phyloP scores from a whole-genome alignment of 164 flowering plant species.

The Tetracentron sinense region DNA sequence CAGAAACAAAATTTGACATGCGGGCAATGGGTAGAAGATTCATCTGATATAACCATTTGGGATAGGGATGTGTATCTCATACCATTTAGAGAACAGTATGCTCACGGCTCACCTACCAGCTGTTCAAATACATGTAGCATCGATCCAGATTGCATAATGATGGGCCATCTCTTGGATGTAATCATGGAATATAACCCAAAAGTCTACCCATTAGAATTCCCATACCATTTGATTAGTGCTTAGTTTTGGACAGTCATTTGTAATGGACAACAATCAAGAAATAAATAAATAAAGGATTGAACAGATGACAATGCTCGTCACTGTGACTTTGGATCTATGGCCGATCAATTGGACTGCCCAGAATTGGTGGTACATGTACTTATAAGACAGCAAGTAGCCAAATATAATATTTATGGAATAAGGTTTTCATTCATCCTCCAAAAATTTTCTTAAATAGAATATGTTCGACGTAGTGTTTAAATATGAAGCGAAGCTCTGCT shows the following conservation, averaged over 20 bases:
- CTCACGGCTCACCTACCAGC: not conserved
- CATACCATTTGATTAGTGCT: too few relatives aligned
- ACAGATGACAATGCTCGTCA: not conserved
- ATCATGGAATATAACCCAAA: not conserved
- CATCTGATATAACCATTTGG: not conserved
- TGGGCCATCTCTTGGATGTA: constrained; percentile 3
- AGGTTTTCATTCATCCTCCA: not conserved
- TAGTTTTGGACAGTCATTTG: too few relatives aligned
- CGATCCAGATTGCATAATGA: not conserved
- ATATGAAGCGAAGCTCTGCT: too few relatives aligned
- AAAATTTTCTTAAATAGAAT: constrained; percentile 7
- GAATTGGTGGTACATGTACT: not conserved
- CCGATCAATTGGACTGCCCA: not conserved
- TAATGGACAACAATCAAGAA: too few relatives aligned
- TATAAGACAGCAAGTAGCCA: not conserved
- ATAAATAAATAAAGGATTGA: not conserved
- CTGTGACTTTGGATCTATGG: not conserved
- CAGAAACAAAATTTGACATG: not conserved
- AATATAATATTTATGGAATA: not conserved
- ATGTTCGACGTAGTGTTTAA: constrained; percentile 89
- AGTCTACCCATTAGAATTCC: not conserved
- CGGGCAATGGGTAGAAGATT: not conserved
- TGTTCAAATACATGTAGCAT: not conserved
- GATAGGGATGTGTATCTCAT: not conserved
- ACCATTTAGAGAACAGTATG: not conserved